A percentile compares a stretch with the other conserved stretches of the same genome.
Evolutionary conservation across 108 stramenopile genomes (phyloP).

Genomic region (Nitzschia putrida): DNA sequence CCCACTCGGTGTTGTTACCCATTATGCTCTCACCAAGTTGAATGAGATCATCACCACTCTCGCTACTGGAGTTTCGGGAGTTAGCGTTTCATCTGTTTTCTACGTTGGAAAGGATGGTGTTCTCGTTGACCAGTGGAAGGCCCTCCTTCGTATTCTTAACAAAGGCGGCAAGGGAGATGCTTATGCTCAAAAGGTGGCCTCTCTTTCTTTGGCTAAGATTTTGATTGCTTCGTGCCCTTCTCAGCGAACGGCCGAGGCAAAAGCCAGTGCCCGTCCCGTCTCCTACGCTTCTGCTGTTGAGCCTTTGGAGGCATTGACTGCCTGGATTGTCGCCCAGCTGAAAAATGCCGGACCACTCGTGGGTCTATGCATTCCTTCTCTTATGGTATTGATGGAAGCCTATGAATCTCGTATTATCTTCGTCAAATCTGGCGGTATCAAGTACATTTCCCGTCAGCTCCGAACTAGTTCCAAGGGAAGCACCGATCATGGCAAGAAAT

Average conservation of each 20-base stretch:
- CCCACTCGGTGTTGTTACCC: constrained; percentile 81
- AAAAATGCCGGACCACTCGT: constrained; percentile 72
- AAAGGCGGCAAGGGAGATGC: constrained; percentile 82
- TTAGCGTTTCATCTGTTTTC: constrained; percentile 76
- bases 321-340: constrained; percentile 84
- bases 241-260: constrained; percentile 39
- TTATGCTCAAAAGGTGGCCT: constrained; percentile 78
- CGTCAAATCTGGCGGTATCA: constrained; percentile 82
- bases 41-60: constrained; percentile 71
- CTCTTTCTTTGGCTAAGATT: constrained; percentile 72
- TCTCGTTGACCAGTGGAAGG: constrained; percentile 87
- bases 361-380: constrained; percentile 68
- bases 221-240: constrained; percentile 81
- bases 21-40: constrained; percentile 79
- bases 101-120: constrained; percentile 83
- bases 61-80: constrained; percentile 55
- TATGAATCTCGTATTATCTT: constrained; percentile 77
- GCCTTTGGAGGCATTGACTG: constrained; percentile 79
- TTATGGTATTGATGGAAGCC: constrained; percentile 74
- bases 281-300: constrained; percentile 84
- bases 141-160: constrained; percentile 74
- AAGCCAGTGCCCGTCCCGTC: constrained; percentile 46
- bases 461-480: constrained; percentile 48
- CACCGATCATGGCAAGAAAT: constrained; percentile 43
- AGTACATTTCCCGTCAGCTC: constrained; percentile 86